Percentiles rank a stretch among this genome's conserved stretches.
Evolutionary conservation across 2,329 filamentous ascomycete species (phyloP).

Genomic region (Sporothrix phasma): DNA sequence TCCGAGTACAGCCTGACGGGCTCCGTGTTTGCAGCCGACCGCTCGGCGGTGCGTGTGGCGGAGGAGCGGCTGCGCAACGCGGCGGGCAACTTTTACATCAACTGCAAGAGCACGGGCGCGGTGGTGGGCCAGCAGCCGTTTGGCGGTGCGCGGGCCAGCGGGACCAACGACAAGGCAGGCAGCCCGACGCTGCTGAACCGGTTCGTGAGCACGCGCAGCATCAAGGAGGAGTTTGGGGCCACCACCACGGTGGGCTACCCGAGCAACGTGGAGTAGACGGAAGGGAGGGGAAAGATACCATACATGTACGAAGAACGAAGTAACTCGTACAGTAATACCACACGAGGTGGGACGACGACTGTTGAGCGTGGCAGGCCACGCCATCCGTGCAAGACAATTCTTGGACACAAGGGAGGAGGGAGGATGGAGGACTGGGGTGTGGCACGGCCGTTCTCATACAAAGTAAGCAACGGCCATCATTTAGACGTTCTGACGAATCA

Average conservation of each 20-base stretch:
- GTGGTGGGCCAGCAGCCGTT: constrained; percentile 48
- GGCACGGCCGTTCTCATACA: not conserved
- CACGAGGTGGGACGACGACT: no score
- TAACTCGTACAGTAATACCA: not conserved
- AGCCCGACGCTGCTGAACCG: constrained; percentile 39
- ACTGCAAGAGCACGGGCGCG: constrained; percentile 48
- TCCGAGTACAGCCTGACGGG: constrained; percentile 56
- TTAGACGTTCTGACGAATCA: constrained; percentile 7
- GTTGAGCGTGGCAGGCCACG: no score
- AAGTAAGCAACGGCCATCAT: constrained; percentile 8
- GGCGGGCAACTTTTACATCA: constrained; percentile 49
- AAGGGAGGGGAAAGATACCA: not conserved
- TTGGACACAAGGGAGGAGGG: not conserved
- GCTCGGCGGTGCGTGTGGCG: constrained; percentile 37
- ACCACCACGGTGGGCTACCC: constrained; percentile 57
- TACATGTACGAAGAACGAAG: not conserved
- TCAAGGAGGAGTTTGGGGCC: constrained; percentile 62
- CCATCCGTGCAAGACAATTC: not conserved
- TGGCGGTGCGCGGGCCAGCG: constrained; percentile 41
- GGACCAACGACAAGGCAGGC: constrained; percentile 48
- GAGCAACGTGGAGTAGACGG: constrained; percentile 49
- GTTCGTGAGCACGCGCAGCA: constrained; percentile 41
- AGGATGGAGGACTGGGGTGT: not conserved
- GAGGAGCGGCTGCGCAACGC: constrained; percentile 42
- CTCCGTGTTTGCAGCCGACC: constrained; percentile 40